Percentiles rank a stretch among this genome's conserved stretches.
Evolutionary conservation across 1,284 basidiomycete species (phyloP).

Genomic region (Vanrija pseudolonga): DNA sequence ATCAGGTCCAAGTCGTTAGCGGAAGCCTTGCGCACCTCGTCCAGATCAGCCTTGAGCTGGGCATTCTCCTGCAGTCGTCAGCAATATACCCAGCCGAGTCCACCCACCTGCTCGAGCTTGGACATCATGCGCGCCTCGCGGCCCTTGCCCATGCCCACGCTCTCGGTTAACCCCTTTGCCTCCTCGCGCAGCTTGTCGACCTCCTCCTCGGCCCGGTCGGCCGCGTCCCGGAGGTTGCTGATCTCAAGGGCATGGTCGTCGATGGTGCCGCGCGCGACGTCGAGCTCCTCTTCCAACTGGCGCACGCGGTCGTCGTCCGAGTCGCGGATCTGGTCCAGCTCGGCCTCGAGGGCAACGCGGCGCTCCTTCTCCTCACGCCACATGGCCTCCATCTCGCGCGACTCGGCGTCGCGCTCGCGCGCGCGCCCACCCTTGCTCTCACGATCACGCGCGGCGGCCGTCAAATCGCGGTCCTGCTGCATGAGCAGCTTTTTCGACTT

Average conservation of each 20-base stretch:
- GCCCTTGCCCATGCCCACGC: constrained; percentile 52
- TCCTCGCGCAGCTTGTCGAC: constrained; percentile 62
- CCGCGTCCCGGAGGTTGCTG: constrained; percentile 53
- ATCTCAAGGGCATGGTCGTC: constrained; percentile 61
- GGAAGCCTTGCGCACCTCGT: constrained; percentile 15
- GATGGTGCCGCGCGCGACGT: constrained; percentile 54
- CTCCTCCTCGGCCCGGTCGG: constrained; percentile 55
- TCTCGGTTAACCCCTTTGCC: constrained; percentile 22
- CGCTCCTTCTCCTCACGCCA: constrained; percentile 43
- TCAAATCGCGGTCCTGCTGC: constrained; percentile 75
- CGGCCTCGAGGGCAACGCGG: constrained; percentile 26
- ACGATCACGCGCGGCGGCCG: constrained; percentile 59
- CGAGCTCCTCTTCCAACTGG: constrained; percentile 63
- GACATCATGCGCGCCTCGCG: constrained; percentile 59
- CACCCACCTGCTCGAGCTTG: constrained; percentile 62
- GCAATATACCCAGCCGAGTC: not conserved
- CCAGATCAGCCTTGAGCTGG: constrained; percentile 31
- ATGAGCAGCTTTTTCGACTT: constrained; percentile 82
- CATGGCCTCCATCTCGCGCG: constrained; percentile 29
- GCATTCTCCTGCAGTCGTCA: constrained; percentile 21
- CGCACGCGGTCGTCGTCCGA: constrained; percentile 63
- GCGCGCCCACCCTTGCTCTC: constrained; percentile 37
- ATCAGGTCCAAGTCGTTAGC: constrained; percentile 33
- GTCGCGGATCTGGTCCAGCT: constrained; percentile 53
- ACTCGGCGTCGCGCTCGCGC: constrained; percentile 16